Evolutionary conservation across 2,329 filamentous ascomycete species (phyloP).

Genomic region (Aureobasidium leucospermi): DNA sequence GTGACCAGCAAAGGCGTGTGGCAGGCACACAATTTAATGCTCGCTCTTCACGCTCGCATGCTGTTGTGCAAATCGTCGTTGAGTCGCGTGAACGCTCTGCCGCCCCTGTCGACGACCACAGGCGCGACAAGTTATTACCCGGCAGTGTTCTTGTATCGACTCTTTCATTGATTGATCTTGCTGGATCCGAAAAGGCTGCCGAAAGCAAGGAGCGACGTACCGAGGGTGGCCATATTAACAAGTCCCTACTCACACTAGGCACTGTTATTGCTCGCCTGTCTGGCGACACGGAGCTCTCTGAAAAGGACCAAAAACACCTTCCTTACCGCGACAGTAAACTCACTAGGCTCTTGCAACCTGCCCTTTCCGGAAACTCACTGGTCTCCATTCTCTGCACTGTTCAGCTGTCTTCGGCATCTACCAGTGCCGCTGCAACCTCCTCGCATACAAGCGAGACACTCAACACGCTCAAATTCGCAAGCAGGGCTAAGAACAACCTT

Average conservation of each 20-base stretch:
- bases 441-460: constrained; percentile 81
- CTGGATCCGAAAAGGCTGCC: constrained; percentile 90
- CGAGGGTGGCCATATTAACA: constrained; percentile 97
- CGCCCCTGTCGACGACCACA: constrained; percentile 46
- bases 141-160: constrained; percentile 94
- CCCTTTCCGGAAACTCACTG: constrained; percentile 84
- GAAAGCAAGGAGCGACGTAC: constrained; percentile 90
- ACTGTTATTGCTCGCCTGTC: constrained; percentile 94
- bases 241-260: constrained; percentile 87
- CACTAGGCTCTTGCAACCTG: constrained; percentile 83
- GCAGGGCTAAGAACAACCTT: constrained; percentile 94
- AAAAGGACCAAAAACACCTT: constrained; percentile 74
- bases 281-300: constrained; percentile 60
- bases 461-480: constrained; percentile 95
- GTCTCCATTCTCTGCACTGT: constrained; percentile 98
- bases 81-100: constrained; percentile 85
- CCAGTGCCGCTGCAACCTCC: constrained; percentile 60
- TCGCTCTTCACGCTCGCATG: constrained; percentile 93
- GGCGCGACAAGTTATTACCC: constrained; percentile 56
- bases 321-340: constrained; percentile 97
- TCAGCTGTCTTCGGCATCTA: constrained; percentile 60
- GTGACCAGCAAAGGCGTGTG: constrained; percentile 82
- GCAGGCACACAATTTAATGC: constrained; percentile 96
- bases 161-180: constrained; percentile 88
- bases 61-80: constrained; percentile 96